A percentile compares a stretch with the other conserved stretches of the same genome.
Evolutionary conservation across 345 rosid species (phyloP).

Genomic region (Alliaria petiolata): DNA sequence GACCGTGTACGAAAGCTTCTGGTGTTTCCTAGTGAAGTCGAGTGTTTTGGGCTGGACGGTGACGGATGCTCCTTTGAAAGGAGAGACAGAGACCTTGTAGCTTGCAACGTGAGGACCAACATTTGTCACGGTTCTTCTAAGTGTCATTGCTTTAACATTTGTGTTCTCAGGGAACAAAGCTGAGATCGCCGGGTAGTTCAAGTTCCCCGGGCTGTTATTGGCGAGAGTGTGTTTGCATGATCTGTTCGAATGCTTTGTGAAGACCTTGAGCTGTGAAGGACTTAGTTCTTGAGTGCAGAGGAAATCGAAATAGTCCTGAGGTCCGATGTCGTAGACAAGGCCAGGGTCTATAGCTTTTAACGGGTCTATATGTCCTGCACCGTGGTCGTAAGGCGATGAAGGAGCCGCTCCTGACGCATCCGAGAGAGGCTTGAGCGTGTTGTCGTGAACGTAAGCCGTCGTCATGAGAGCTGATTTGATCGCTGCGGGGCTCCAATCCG

Average conservation of each 20-base stretch:
- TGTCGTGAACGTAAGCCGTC: constrained; percentile 89
- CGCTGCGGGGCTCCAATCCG: constrained; percentile 92
- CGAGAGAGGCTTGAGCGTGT: constrained; percentile 45
- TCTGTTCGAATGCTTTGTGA: constrained; percentile 63
- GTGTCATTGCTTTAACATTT: constrained; percentile 34
- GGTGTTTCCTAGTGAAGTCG: constrained; percentile 57
- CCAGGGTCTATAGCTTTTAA: constrained; percentile 79
- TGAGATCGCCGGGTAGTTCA: constrained; percentile 91
- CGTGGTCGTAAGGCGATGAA: constrained; percentile 70
- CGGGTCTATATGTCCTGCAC: constrained; percentile 88
- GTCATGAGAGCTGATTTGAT: constrained; percentile 94
- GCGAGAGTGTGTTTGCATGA: constrained; percentile 47
- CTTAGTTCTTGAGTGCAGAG: constrained; percentile 73
- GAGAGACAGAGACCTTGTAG: constrained; percentile 59
- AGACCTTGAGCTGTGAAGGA: constrained; percentile 55
- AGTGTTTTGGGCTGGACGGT: constrained; percentile 55
- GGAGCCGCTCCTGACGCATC: constrained; percentile 56
- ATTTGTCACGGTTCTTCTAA: constrained; percentile 71
- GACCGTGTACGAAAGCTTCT: constrained; percentile 67
- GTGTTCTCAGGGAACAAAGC: constrained; percentile 56
- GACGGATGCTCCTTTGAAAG: constrained; percentile 57
- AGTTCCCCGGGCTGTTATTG: constrained; percentile 48
- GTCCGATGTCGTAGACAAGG: constrained; percentile 65
- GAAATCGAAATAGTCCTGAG: constrained; percentile 82
- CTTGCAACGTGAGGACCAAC: constrained; percentile 64